Conservation (phyloP, 108 stramenopile genomes). For the Pseudonitzschia multiseries region DNA sequence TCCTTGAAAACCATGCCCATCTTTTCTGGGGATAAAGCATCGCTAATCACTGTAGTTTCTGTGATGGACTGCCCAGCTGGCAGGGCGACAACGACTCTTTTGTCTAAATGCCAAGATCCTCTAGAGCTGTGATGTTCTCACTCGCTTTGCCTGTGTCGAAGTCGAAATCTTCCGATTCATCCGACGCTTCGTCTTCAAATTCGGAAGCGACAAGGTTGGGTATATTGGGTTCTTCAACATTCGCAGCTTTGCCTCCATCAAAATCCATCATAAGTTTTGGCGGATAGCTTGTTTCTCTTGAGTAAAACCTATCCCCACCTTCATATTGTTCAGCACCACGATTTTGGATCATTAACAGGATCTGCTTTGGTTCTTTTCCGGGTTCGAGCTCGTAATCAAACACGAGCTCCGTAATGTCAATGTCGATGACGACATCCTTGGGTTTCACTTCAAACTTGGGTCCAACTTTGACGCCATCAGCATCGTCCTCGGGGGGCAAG, state of each 20-base stretch:
- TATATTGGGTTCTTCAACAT: neutral
- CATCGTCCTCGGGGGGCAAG: constrained; percentile 16
- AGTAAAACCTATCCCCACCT: constrained; percentile 23
- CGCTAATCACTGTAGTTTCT: no score
- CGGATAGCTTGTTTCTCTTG: constrained; percentile 9
- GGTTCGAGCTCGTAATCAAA: constrained; percentile 9
- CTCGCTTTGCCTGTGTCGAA: neutral
- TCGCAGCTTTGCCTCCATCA: neutral
- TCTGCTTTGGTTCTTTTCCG: constrained; percentile 1
- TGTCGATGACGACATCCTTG: constrained; percentile 6
- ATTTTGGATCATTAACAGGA: constrained; percentile 26
- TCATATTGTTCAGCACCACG: constrained; percentile 22
- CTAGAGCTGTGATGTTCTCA: neutral
- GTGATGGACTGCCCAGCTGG: neutral
- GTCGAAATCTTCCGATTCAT: neutral
- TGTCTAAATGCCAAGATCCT: neutral
- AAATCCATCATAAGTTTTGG: constrained; percentile 23
- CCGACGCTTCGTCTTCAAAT: neutral
- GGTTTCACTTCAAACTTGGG: constrained; percentile 26
- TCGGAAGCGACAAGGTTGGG: neutral
- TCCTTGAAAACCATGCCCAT: no score
- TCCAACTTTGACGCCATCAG: constrained; percentile 19
- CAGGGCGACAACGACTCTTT: neutral
- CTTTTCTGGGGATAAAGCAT: neutral
- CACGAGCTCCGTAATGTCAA: constrained; percentile 26